Evolutionary conservation across 768 basidiomycete genomes (phyloP), one percentile per base, ranked within the genome.

Genomic region (Polyporus arcularius): DNA sequence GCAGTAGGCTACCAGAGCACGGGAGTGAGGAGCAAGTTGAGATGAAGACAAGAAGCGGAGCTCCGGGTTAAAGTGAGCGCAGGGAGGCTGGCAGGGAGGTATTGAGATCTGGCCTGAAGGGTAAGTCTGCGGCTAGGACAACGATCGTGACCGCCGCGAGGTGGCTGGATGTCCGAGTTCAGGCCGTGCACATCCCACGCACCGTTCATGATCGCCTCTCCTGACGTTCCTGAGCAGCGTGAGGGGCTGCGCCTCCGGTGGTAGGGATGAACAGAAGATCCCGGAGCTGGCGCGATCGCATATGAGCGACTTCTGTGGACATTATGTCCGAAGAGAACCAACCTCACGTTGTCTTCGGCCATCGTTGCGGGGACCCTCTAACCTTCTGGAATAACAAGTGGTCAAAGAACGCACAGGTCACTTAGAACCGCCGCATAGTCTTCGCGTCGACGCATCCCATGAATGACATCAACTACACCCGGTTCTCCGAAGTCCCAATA

Each of bases 121-220:
- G 28, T 30, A 12, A 14, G 9, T 4, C 9, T 26, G 26, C 21
- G 15, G 18, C n/a, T 9, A 30, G 53, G 18, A 46, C 50, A 28
- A 18, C 15, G 35, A 55, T 60, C 54, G 59, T 45, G 59, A 50
- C 59, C 30, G 54, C 26, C 21, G 40, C 41, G 41, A 51, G 60
- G 41, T 16, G 55, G 28, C 41, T 51, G 31, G 41, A 43, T 48
- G 52, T 40, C 52, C 52, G 38, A 47, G 45, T 59, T 35, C 51
- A 31, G 14, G 10, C 39, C 26, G 48, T 31, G 26, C n/a, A 46
- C 41, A 5, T 41, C 11, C 45, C 40, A 39, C 12, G 42, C 32
- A 18, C 15, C 6, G 15, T 43, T 48, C 46, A 48, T 48, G 46
- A 48, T 48, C 46, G 21, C 28, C 46, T 48, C 46, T 26, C 46